Base-by-base conservation (phyloP, 495 filamentous ascomycete species). In the Penicilliopsis zonata region DNA sequence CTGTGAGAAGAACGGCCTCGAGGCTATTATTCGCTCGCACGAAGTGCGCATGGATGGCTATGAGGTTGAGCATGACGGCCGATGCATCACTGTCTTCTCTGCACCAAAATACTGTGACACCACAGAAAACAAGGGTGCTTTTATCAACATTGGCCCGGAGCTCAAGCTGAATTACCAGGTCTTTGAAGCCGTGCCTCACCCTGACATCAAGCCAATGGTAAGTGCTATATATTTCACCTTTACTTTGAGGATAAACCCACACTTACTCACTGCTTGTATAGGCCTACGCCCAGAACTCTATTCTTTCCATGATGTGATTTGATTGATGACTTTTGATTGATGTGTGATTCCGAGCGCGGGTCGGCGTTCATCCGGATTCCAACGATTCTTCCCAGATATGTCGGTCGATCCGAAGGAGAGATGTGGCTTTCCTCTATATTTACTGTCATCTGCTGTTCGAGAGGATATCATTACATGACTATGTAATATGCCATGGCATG, bases 21-120 rank as follows among this genome's bases (percentile, higher is more conserved):
- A 93, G 30, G 90, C 90, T 2, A 76, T 99, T 40, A 99, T 99
- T 42, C 80, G 90, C 29, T 93, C 84, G 40, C 90, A 99, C 55
- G 90, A 99, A 55, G 92, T 99, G 18, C 74, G 90, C 32, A 96
- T 95, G 90, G 84, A 81, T 30, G 90, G 90, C 1, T 99, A 96
- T 43, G 86, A 95, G 55, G 86, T 93, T 42, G 90, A 99, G 65
- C 90, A 99, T 50, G 82, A 90, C 46, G 90, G 90, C 38, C 77
- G 74, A 36, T 99, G 92, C 52, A 94, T 99, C 40, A 99, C 90
- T n/a, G 90, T 99, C 42, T 99, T 99, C 64, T 96, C 90, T 10
- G 90, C 90, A 7, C 90, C 90, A 18, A 92, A 78, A 54, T 99
- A 99, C 55, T 96, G 93, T 63, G 90, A 99, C 50, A 79, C 80